Conservation (phyloP, 2,329 filamentous ascomycete species). For the Zymoseptoria crescenta region DNA sequence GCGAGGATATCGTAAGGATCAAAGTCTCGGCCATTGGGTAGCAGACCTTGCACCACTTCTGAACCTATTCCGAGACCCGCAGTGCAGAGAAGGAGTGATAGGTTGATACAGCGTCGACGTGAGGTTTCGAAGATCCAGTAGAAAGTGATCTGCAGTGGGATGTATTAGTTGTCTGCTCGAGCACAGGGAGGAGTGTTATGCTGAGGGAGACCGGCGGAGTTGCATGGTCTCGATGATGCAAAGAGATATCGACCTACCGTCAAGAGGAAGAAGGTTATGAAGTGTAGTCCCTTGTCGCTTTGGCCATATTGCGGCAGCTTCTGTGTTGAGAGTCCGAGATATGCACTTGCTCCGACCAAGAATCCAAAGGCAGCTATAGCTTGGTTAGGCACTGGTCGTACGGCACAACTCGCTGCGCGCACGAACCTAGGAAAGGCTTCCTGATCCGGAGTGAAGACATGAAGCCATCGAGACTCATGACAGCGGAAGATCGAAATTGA, state of each 20-base stretch:
- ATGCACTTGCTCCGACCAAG: constrained; percentile 64
- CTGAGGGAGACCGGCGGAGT: background rate
- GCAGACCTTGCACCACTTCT: constrained; percentile 65
- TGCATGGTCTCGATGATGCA: background rate
- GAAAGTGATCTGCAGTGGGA: constrained; percentile 44
- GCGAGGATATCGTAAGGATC: constrained; percentile 82
- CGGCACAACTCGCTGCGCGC: background rate
- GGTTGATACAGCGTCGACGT: constrained; percentile 73
- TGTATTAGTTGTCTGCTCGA: background rate
- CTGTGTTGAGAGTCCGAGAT: constrained; percentile 64
- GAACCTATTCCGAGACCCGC: constrained; percentile 62
- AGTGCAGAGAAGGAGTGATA: constrained; percentile 76
- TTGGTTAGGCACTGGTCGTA: background rate
- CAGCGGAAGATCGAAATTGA: background rate
- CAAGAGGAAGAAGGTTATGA: constrained; percentile 80
- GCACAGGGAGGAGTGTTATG: background rate
- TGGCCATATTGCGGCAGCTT: constrained; percentile 56
- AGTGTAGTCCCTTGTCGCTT: constrained; percentile 78
- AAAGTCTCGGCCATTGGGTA: constrained; percentile 54
- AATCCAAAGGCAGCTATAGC: constrained; percentile 41
- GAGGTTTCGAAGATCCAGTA: constrained; percentile 96
- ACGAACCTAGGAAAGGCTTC: background rate
- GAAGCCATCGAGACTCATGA: constrained; percentile 10
- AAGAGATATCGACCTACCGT: constrained; percentile 47
- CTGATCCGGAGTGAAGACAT: constrained; percentile 52